Base-by-base conservation (phyloP, 208 protist species). In the Acanthamoeba triangularis region DNA sequence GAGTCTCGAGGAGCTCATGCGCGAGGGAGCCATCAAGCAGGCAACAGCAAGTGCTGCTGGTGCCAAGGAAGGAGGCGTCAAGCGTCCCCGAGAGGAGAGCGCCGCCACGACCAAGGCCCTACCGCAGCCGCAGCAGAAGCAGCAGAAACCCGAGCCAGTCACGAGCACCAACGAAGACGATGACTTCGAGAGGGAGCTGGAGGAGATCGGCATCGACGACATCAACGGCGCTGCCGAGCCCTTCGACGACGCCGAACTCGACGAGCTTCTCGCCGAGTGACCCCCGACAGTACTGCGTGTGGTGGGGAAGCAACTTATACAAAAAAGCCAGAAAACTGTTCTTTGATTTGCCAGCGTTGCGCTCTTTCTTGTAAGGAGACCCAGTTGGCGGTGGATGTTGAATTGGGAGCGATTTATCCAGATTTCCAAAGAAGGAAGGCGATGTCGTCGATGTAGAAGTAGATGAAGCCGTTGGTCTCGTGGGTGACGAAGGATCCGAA, bases 401-500 rank as follows among this genome's bases (percentile, higher is more conserved):
- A 59, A 59, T 59, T 59, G 54, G 20, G 54, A 59, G 54, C 54
- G 20, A 23, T 59, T 65, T 65, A 99, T 69, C 99, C 99, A 47
- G 98, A 98, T 96, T 99, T 99, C 98, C 99, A 99, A 78, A 99
- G 98, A 80, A 99, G 98, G 97, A 99, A 99, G 80, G 99, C 99
- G 25, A 99, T 98, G 97, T 99, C 99, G 59, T 99, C 99, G 95
- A 99, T 97, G 97, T 99, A 99, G 98, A 99, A 99, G 98, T 99
- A 99, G 95, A 99, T 99, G 97, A 99, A 99, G 93, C 98, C 96
- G 96, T 99, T 99, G 11, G 99, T 99, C 97, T 99, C 99, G 97
- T 99, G 99, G 14, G 99, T 99, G 56, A 99, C 99, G 97, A 99
- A 99, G 94, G 99, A 99, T 95, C 99, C 99, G 97, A 99, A 99